phyloP scores from a whole-genome alignment of 179 eudicot species.

The Monotropa hypopitys region DNA sequence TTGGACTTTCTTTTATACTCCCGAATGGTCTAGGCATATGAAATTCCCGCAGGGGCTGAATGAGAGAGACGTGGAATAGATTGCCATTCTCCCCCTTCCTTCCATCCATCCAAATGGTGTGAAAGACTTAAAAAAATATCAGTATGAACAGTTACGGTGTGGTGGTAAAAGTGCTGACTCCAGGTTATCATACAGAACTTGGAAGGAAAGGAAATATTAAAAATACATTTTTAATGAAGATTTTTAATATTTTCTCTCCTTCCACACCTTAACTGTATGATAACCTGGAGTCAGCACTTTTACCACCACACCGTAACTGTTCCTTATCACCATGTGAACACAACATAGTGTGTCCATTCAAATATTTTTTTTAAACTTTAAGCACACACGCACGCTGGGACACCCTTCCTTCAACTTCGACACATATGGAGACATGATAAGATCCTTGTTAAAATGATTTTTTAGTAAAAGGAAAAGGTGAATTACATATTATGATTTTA shows the following conservation, averaged over 20 bases:
- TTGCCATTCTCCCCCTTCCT: not conserved
- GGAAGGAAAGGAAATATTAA: not conserved
- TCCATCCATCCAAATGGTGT: not conserved
- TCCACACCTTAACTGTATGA: not conserved
- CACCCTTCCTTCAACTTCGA: not conserved
- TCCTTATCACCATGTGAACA: not conserved
- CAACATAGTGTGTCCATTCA: not conserved
- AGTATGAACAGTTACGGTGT: not conserved
- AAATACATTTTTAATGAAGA: too few relatives aligned
- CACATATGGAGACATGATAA: not conserved
- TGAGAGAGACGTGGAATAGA: not conserved
- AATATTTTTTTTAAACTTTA: not conserved
- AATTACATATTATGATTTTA: not conserved
- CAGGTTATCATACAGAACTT: not conserved
- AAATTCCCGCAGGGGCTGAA: not conserved
- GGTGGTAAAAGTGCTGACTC: not conserved
- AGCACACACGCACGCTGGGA: not conserved
- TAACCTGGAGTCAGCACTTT: not conserved
- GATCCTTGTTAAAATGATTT: not conserved
- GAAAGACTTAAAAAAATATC: not conserved
- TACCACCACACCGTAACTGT: not conserved
- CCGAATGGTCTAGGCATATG: not conserved
- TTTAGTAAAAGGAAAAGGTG: not conserved
- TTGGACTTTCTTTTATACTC: not conserved
- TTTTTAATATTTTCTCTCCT: not conserved